phyloP scores from a whole-genome alignment of 768 basidiomycete genomes.

The Lactarius sp. region DNA sequence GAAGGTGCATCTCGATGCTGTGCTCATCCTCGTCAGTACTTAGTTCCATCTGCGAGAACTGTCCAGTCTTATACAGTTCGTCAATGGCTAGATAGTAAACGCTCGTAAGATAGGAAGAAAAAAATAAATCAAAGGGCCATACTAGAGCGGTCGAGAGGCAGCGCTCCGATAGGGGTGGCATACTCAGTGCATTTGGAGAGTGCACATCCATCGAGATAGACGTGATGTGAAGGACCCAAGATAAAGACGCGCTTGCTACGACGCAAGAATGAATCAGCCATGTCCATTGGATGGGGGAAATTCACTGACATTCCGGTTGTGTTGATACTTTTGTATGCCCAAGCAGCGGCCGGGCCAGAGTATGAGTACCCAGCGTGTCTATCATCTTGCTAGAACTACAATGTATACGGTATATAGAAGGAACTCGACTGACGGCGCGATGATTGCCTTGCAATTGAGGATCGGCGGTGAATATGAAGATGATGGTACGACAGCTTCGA shows the following conservation, averaged over 20 bases:
- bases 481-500: conserved; percentile 51
- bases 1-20: conserved; percentile 96
- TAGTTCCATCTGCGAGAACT: conserved; percentile 64
- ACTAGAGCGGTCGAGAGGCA: conserved; percentile 80
- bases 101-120: conserved; percentile 1
- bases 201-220: conserved; percentile 83
- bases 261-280: neutral
- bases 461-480: conserved; percentile 61
- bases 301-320: conserved; percentile 66
- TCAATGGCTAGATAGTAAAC: conserved; percentile 53
- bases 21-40: conserved; percentile 89
- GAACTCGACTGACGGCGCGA: conserved; percentile 75
- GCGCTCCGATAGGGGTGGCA: conserved; percentile 77
- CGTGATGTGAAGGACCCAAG: conserved; percentile 93
- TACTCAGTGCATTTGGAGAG: conserved; percentile 74
- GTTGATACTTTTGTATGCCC: conserved; percentile 92
- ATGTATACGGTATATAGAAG: neutral
- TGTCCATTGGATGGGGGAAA: neutral
- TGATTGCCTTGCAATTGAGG: conserved; percentile 74
- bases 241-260: conserved; percentile 86
- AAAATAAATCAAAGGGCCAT: conserved; percentile 30
- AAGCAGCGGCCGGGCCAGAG: conserved; percentile 90
- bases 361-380: conserved; percentile 97
- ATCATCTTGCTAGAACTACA: conserved; percentile 1
- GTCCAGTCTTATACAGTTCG: conserved; percentile 57